phyloP scores from a whole-genome alignment of 805 yeast species.

The Myxozyma lipomycoides region DNA sequence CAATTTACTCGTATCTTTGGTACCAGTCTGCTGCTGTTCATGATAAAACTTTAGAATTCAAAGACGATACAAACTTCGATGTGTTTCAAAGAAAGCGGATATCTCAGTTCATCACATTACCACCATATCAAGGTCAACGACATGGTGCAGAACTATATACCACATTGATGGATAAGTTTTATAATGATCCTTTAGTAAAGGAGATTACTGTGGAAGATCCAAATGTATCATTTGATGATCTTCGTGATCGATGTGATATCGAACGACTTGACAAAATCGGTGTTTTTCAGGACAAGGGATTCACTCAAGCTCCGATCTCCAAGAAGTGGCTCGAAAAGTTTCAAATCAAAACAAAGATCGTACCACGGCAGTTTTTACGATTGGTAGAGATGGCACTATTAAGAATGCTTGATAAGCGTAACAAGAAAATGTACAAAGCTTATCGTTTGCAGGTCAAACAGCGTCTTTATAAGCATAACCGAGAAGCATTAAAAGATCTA shows the following conservation, averaged over 20 bases:
- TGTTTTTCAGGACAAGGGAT: constrained; percentile 29
- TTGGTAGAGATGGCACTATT: constrained; percentile 70
- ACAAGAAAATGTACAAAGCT: constrained; percentile 31
- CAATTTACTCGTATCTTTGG: constrained; percentile 80
- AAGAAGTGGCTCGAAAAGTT: constrained; percentile 43
- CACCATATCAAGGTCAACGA: constrained; percentile 71
- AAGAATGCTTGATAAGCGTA: constrained; percentile 34
- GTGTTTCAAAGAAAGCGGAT: constrained; percentile 58
- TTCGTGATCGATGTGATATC: constrained; percentile 80
- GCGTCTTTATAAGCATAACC: constrained; percentile 73
- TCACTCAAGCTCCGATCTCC: constrained; percentile 24
- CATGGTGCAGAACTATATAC: constrained; percentile 67
- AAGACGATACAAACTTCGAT: constrained; percentile 8
- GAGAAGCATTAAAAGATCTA: constrained; percentile 66
- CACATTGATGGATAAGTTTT: constrained; percentile 54
- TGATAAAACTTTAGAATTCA: constrained; percentile 37
- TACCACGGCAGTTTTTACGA: constrained; percentile 72
- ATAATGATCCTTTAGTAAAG: constrained; percentile 46
- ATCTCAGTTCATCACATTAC: constrained; percentile 80
- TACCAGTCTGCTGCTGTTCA: constrained; percentile 54
- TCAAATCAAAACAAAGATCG: constrained; percentile 53
- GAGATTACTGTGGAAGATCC: constrained; percentile 95
- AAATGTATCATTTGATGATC: constrained; percentile 83
- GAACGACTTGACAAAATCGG: constrained; percentile 42
- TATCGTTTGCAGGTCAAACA: constrained; percentile 61